Evolutionary conservation across 805 yeast genomes (phyloP), one percentile per base, ranked within the genome.

Genomic region (Saturnispora gosingensis): DNA sequence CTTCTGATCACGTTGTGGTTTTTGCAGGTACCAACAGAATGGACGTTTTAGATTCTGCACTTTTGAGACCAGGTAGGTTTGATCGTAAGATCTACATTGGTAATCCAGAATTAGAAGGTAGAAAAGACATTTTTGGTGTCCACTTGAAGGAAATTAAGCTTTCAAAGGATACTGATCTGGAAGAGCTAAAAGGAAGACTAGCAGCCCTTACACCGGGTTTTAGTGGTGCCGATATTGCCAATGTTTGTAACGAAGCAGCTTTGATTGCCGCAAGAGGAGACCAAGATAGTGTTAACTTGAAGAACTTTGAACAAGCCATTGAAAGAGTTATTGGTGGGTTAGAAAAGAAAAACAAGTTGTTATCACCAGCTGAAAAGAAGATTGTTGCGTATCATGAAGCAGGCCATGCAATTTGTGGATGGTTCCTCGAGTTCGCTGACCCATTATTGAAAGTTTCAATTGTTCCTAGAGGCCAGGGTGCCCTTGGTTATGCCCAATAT

Each of bases 341-440:
- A 45, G 97, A 89, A 66, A 84, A 85, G 68, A 87, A 87, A 64
- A 80, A 93, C 0, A 80, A 83, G 64, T 81, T 90, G 8, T 72
- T 89, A 49, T 81, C 87, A 5, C 82, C 83, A 9, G 87, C 84
- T 35, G 96, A 90, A 67, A 86, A 88, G 72, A 80, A 73, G 58
- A 79, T 86, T 32, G 96, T 89, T 47, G 96, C 97, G 0, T 89
- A 86, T 65, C 97, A 89, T 67, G 97, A 89, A 70, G 97, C 97
- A 2, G 97, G 97, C 0, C 97, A 89, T 67, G 97, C 97, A 4
- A 84, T 89, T 46, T 86, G 96, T 69, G 97, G 97, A 22, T 90
- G 97, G 97, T 88, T 73, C 64, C 74, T 89, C 63, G 78, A 82
- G 69, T 81, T 72, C 70, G 97, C 97, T 10, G 96, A 89, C 66